phyloP scores from a whole-genome alignment of 148 eudicot genomes.

The Rhododendron simsii region DNA sequence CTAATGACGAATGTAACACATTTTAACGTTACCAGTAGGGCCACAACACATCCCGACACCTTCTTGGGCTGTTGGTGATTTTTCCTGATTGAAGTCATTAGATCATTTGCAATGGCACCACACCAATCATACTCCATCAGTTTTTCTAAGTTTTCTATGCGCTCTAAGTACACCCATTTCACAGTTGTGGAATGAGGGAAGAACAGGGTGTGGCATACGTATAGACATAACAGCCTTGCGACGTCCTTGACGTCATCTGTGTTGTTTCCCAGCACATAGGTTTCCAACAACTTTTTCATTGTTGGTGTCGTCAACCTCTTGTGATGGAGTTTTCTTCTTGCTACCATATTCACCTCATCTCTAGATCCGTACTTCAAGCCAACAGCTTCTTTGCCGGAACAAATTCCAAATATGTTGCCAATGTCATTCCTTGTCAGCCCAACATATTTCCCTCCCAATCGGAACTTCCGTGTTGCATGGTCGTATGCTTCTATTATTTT shows the following conservation, averaged over 20 bases:
- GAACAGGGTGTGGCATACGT: background rate
- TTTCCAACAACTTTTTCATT: background rate
- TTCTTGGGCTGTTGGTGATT: background rate
- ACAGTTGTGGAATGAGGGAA: background rate
- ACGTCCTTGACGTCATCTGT: background rate
- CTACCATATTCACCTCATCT: background rate
- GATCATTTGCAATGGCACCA: background rate
- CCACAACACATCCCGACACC: background rate
- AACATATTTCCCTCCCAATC: background rate
- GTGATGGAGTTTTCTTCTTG: background rate
- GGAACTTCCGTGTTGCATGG: background rate
- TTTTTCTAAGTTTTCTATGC: background rate
- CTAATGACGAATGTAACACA: background rate
- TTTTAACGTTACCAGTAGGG: background rate
- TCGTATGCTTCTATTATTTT: background rate
- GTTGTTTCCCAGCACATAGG: background rate
- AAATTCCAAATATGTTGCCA: background rate
- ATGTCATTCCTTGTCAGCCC: background rate
- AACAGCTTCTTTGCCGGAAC: background rate
- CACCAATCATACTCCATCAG: background rate
- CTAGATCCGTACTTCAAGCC: background rate
- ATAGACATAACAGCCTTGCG: background rate
- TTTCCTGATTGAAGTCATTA: background rate
- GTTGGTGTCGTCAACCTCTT: background rate
- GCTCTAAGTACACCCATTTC: background rate